Conservation (phyloP, 176 grass and related monocot species). For the Aechmea fasciata region DNA sequence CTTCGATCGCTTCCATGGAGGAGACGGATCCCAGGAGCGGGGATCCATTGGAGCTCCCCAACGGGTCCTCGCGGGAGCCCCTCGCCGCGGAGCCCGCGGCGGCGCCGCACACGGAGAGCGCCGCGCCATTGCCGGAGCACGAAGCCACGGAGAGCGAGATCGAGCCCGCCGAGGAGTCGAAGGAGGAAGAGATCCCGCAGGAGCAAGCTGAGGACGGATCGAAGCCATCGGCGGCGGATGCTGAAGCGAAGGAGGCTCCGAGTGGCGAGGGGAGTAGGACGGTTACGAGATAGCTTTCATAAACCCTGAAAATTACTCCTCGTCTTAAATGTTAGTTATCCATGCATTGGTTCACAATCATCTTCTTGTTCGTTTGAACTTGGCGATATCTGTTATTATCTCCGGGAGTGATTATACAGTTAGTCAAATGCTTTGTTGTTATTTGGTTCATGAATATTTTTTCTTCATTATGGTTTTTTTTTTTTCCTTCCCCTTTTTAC, state of each 20-base stretch:
- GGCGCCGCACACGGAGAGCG: not conserved
- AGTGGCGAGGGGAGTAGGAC: conserved; percentile 41
- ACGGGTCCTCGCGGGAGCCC: not conserved
- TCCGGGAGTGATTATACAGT: not conserved
- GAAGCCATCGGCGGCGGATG: conserved; percentile 35
- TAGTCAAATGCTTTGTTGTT: not conserved
- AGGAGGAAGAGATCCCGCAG: conserved; percentile 6
- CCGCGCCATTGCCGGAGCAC: not conserved
- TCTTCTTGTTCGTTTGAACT: not conserved
- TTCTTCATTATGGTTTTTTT: not conserved
- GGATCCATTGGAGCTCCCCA: not conserved
- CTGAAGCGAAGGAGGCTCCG: conserved; percentile 29
- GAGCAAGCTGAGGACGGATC: conserved; percentile 35
- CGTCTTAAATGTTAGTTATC: not conserved
- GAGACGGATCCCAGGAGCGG: conserved; percentile 8
- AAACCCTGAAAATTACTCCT: not conserved
- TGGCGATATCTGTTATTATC: not conserved
- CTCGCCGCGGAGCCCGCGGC: not conserved
- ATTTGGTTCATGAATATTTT: not conserved
- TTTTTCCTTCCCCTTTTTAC: conserved; percentile 12
- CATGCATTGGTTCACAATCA: not conserved
- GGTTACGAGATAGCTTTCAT: conserved; percentile 27
- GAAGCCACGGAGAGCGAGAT: conserved; percentile 7
- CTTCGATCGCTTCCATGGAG: conserved; percentile 15
- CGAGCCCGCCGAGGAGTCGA: conserved; percentile 5